Evolutionary conservation across 352 stramenopile genomes (phyloP), one percentile per base, ranked within the genome.

Genomic region (Aphanomyces cochlioides): DNA sequence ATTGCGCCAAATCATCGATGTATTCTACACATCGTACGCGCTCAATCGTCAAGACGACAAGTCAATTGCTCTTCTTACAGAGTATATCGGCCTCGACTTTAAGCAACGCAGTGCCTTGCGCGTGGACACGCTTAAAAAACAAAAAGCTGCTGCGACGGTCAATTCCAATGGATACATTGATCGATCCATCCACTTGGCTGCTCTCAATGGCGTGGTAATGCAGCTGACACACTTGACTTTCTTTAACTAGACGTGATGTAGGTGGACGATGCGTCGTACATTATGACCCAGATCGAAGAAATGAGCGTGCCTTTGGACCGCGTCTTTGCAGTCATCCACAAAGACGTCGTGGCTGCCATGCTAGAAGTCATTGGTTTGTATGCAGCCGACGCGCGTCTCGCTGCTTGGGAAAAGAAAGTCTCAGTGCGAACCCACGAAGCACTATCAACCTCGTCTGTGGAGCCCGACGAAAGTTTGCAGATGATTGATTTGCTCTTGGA

Each of bases 81-180:
- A 70, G 13, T 70, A 61, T 39, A 41, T 70, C 19, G 37, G 15
- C 12, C 40, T 47, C 10, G 64, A 70, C 15, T 54, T 56, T 72
- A 72, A 77, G 8, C 82, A 75, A 4, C 81, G 88, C 47, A 78
- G 82, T 12, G 75, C 74, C 8, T 77, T 79, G 4, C 79, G 81
- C 37, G 73, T 92, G 7, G 81, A 89, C 47, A 74, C 74, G 53
- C 81, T 94, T 12, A 68, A 61, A 41, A 63, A 66, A 36, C 79
- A 75, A 66, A 92, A 92, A 75, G 75, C 73, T 15, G 72, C 75
- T 2, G 85, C 87, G 5, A 76, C 77, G 21, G 82, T 86, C 3
- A 95, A 93, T 63, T 80, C 85, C 66, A 75, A 92, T 72, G 87
- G 87, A 66, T 95, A 95, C 76, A 92, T 93, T 66, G 85, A 92